Percentiles rank a stretch among this genome's conserved stretches.
Conservation (phyloP, 129 eudicot species). For the Dittrichia graveolens region DNA sequence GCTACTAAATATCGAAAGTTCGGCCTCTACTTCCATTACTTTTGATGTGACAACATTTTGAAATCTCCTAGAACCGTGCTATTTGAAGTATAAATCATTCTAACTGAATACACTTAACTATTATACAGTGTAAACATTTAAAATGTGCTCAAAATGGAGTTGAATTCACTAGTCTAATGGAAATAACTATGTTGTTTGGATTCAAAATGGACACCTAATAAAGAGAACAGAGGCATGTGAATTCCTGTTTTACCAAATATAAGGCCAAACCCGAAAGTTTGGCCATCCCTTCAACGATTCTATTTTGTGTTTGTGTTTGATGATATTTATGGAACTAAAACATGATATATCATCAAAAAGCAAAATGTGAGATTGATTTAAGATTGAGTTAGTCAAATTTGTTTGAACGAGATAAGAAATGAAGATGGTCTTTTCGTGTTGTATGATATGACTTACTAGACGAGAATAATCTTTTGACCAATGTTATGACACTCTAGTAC, state of each 20-base stretch:
- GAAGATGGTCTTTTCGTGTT: neutral
- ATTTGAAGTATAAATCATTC: too few species aligned
- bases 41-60: neutral
- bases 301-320: neutral
- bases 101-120: too few species aligned
- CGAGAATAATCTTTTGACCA: neutral
- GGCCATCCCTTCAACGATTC: too few species aligned
- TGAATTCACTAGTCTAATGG: too few species aligned
- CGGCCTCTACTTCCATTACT: slow-evolving; percentile 1
- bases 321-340: neutral
- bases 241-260: too few species aligned
- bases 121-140: too few species aligned
- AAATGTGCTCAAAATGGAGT: too few species aligned
- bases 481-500: neutral
- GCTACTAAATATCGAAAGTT: slow-evolving; percentile 21
- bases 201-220: too few species aligned
- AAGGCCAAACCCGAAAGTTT: too few species aligned
- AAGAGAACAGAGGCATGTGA: too few species aligned
- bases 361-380: neutral
- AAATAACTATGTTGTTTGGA: too few species aligned
- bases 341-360: neutral
- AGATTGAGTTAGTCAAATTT: neutral
- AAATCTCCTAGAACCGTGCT: neutral
- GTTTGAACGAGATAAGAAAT: neutral
- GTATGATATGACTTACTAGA: neutral